Evolutionary conservation across 805 yeast genomes (phyloP), one percentile per base, ranked within the genome.

Genomic region (Nakazawaea pomicola): DNA sequence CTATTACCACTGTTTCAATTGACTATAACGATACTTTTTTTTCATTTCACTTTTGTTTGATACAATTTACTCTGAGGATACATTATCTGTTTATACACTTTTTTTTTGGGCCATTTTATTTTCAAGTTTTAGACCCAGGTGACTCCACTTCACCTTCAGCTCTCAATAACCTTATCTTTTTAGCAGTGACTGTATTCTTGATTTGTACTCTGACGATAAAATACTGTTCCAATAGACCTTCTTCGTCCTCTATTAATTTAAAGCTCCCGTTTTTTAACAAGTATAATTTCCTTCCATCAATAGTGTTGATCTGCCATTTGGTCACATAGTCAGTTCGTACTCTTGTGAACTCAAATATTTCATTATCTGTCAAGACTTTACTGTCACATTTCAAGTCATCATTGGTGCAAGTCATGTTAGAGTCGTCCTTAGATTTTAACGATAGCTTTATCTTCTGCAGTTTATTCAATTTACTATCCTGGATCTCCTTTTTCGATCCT

Each of bases 211-310:
- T 45, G 1, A 62, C 40, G 1, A 46, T 41, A 34, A 54, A 57
- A 15, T 52, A 28, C 20, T 55, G 57, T 21, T 50, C 44, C 8
- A 60, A 31, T 6, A 61, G 18, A 39, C 57, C 53, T 4, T 59
- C 62, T 1, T 49, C 45, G 45, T 61, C 64, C 9, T 51, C 40
- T 3, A 61, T 58, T 6, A 60, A 47, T 28, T 49, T 49, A 23
- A 56, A 36, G 16, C 49, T 45, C 5, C 50, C 46, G 25, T 37
- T 36, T 7, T 31, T 14, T 25, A 36, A 18, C 6, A 37, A 16
- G 25, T 33, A 36, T 15, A 41, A 25, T 28, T 31, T 38, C 19
- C 32, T 21, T 29, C 25, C 36, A 15, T 41, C 36, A 16, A n/a
- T 7, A 1, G 38, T 29, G 18, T 33, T 18, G 6, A 36, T 28